These are phyloP conservation scores for Colletotrichum coccodes DNA, from an alignment of 2,329 filamentous ascomycete species.

Conservation along the genomic window DNA sequence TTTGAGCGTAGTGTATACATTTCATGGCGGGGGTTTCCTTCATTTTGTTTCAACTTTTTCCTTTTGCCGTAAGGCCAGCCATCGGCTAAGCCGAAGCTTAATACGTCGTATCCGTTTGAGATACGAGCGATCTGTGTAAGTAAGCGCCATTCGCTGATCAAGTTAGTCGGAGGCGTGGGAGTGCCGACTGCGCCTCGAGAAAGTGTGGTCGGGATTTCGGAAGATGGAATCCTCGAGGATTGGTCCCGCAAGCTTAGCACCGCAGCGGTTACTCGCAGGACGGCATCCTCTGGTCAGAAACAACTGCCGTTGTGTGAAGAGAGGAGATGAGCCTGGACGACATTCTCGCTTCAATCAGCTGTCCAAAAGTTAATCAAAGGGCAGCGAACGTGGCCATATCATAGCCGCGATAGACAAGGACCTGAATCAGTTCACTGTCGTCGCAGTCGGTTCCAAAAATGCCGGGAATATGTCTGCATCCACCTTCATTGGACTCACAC, in stretches of 20 bases:
- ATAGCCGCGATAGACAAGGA: not conserved
- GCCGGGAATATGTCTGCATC: not conserved
- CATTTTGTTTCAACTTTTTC: too few relatives aligned
- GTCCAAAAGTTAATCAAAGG: not conserved
- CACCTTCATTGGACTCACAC: conserved; percentile 4
- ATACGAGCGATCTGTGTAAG: too few relatives aligned
- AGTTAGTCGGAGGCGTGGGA: not conserved
- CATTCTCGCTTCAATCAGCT: not conserved
- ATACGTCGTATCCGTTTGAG: not conserved
- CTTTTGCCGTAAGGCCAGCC: not conserved
- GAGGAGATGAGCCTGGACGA: not conserved
- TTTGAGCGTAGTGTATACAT: not conserved
- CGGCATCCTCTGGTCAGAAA: not conserved
- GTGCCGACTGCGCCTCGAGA: not conserved
- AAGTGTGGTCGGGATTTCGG: not conserved
- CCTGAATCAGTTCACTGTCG: not conserved
- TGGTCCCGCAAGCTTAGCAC: not conserved
- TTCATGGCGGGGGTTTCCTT: too few relatives aligned
- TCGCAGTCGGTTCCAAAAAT: not conserved
- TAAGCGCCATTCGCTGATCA: not conserved
- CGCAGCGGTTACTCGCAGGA: not conserved
- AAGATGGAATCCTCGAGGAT: not conserved
- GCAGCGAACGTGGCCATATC: not conserved
- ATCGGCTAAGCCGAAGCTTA: not conserved
- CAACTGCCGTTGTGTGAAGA: not conserved